A percentile compares a stretch with the other conserved stretches of the same genome.
These are phyloP conservation scores for Miscanthus sacchariflorus DNA, from an alignment of 202 grass and related monocot genomes.

Conservation along the genomic window DNA sequence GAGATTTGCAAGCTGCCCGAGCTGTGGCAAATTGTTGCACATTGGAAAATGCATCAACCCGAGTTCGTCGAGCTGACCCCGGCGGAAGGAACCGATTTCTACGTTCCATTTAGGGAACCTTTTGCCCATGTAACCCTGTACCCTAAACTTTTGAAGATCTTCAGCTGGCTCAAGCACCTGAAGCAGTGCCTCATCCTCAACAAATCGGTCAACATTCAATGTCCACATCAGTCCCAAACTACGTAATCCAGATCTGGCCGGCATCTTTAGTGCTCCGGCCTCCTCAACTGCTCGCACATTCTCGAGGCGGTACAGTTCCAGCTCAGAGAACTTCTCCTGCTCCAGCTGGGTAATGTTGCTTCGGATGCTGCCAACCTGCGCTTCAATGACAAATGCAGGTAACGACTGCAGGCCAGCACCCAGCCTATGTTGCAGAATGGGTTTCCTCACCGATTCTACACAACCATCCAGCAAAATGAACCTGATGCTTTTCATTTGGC, in stretches of 20 bases:
- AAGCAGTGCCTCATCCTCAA: slow-evolving; percentile 15
- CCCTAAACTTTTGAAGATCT: background rate
- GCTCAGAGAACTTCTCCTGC: slow-evolving; percentile 17
- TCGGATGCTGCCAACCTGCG: background rate
- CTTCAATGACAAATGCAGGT: slow-evolving; percentile 23
- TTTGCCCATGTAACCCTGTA: slow-evolving; percentile 36
- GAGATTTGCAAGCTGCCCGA: slow-evolving; percentile 14
- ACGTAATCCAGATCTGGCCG: background rate
- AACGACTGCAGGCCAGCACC: slow-evolving; percentile 32
- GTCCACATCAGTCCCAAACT: slow-evolving; percentile 38
- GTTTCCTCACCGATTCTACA: slow-evolving; percentile 15
- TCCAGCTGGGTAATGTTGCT: slow-evolving; percentile 17
- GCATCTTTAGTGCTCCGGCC: slow-evolving; percentile 17
- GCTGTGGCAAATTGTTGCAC: background rate
- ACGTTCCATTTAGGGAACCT: slow-evolving; percentile 6
- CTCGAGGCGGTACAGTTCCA: slow-evolving; percentile 33
- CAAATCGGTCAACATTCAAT: background rate
- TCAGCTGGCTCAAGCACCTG: slow-evolving; percentile 14
- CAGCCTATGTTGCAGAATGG: background rate
- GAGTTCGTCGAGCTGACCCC: background rate
- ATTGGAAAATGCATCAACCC: slow-evolving; percentile 8
- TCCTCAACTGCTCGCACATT: slow-evolving; percentile 2
- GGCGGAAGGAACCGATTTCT: background rate
- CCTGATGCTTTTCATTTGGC: background rate
- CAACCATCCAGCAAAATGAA: slow-evolving; percentile 29